Evolutionary conservation across 495 filamentous ascomycete genomes (phyloP), one percentile per base, ranked within the genome.

Genomic region (Darksidea phi): DNA sequence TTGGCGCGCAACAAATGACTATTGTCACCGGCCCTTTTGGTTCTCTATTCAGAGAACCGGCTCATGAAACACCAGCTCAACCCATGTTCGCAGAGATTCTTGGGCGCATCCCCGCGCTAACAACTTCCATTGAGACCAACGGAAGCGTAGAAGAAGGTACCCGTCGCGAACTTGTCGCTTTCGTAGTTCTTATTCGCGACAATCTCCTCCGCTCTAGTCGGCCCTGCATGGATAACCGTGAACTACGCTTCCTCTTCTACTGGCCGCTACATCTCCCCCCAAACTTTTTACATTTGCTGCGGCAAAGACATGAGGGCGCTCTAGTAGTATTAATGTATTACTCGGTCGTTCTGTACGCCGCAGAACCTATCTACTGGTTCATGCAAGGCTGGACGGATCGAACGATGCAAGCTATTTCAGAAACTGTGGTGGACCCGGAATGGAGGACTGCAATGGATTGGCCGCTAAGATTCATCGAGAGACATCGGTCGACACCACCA

Each of bases 381-480:
- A 41, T 57, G 23, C 28, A 43, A 2, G 66, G 66, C 4, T 69
- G 66, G 66, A 36, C 49, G 13, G 23, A 57, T 6, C 43, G 62
- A 13, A 21, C 66, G 0, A 48, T 69, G 8, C 17, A 37, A 11
- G 37, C 47, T 1, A 41, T 64, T 25, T 12, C n/a, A 1, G 52
- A 52, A 2, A 12, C 28, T 24, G 37, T 68, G 20, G 37, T 68
- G 24, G 66, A 68, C 15, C 56, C 50, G 1, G 36, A 12, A 11
- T 68, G 66, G 66, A n/a, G 34, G 11, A 17, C 11, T 2, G 41
- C 38, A 15, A 45, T 68, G 13, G 55, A 61, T 26, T 68, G 66
- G 66, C 57, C 42, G 10, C 23, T 49, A 13, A 13, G 62, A 17
- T 48, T 37, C 32, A 59, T 67, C 24, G 23, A n/a, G 28, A 37